Base-by-base conservation (phyloP, 2,329 filamentous ascomycete genomes). In the Cladosporium phlei region DNA sequence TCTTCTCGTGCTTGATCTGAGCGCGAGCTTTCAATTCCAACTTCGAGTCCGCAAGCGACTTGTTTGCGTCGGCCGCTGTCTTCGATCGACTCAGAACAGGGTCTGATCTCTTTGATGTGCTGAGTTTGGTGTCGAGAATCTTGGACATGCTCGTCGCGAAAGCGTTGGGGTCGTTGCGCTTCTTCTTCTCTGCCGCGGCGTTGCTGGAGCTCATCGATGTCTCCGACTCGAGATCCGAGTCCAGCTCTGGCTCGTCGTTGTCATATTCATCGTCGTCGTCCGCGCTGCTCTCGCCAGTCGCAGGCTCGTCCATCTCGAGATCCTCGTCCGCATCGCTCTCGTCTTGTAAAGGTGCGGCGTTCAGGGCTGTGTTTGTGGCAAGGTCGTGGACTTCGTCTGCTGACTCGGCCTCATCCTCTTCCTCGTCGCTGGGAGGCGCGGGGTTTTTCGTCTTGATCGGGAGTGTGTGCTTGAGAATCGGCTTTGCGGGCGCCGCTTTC, bases 61-160 rank as follows among this genome's bases (percentile, higher is more conserved):
- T 82, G 52, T 83, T 83, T 0, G 86, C 80, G 50, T 87, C 79
- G 11, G 82, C 79, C 1, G 89, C 89, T 9, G 78, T 78, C 51
- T 80, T 82, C 64, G 85, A 91, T 59, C 93, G 85, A 5, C 90
- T 84, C 3, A 98, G 77, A n/a, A 98, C 87, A 0, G 93, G 93
- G 64, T 98, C 93, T 46, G 83, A 77, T 19, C 90, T 85, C 63
- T 88, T 88, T 24, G 85, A 79, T 6, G 80, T 82, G 2, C 89
- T 85, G 8, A 97, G 76, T 69, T 97, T 97, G 39, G 88, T 91
- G 47, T 82, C 83, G 34, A 98, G 77, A 64, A 98, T 96, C 68
- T 93, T 95, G 56, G 86, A 85, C 59, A 98, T 88, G 40, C 89
- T 95, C 1, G 85, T 95, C 19, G 91, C 88, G 66, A 98, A 97